These are phyloP conservation scores for Chrysoporthe puriensis DNA, from an alignment of 2,329 filamentous ascomycete genomes.

Conservation along the genomic window DNA sequence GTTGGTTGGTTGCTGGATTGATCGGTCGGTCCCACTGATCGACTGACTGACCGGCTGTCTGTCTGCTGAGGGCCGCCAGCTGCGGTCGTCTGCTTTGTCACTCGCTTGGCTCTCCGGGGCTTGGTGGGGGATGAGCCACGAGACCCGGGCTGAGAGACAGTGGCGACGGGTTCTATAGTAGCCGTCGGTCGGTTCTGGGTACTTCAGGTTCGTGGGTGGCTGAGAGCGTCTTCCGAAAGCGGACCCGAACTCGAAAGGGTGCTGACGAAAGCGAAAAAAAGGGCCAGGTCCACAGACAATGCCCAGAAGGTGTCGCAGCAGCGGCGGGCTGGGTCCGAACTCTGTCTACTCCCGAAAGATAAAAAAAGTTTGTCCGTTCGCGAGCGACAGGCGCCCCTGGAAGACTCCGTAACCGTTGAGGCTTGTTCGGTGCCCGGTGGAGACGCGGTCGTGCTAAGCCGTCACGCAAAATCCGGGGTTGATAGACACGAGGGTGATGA, in stretches of 20 bases:
- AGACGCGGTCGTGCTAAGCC: slow-evolving; percentile 9
- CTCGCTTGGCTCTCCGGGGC: not conserved
- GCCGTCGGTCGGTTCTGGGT: not conserved
- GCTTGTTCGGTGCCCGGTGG: slow-evolving; percentile 2
- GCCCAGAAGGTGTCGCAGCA: not conserved
- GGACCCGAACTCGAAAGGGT: slow-evolving; percentile 9
- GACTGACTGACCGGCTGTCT: no score
- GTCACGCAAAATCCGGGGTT: slow-evolving; percentile 18
- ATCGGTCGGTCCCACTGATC: no score
- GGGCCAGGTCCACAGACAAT: slow-evolving; percentile 8
- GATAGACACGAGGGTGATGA: not conserved
- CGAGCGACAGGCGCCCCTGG: not conserved
- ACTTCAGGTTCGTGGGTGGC: slow-evolving; percentile 13
- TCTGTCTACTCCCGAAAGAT: not conserved
- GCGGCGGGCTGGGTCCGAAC: slow-evolving; percentile 14
- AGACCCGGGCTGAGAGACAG: no score
- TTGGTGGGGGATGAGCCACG: slow-evolving; percentile 7
- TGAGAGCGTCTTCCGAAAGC: slow-evolving; percentile 28
- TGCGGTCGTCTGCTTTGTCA: no score
- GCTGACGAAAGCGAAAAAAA: slow-evolving; percentile 10
- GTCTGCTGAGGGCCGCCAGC: no score
- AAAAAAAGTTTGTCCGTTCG: not conserved
- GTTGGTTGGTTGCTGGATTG: slow-evolving; percentile 1
- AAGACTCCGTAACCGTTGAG: slow-evolving; percentile 7
- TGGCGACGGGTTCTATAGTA: no score